Base-by-base conservation (phyloP, 768 basidiomycete genomes). In the Agaricus sinodeliciosus region DNA sequence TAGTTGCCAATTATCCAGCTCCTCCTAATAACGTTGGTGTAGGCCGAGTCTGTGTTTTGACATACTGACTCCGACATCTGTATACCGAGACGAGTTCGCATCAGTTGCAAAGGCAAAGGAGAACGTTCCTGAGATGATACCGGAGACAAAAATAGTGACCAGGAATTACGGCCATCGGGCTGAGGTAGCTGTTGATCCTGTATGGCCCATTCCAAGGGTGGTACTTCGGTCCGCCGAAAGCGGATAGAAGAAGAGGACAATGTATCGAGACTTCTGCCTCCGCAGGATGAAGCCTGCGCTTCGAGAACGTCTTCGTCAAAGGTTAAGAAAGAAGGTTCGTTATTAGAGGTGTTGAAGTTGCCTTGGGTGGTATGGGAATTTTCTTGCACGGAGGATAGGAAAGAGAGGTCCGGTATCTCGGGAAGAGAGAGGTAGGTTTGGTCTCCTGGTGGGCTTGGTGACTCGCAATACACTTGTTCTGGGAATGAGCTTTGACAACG, bases 61-160 rank as follows among this genome's bases (percentile, higher is more conserved):
- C 46, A 36, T 31, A 22, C 52, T 11, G 52, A 48, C 5, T 48
- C 41, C 19, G 55, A 53, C 4, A 44, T 34, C 9, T 49, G 19
- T 12, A 49, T 45, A 46, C 53, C 57, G n/a, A 51, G 49, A 27
- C 61, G 61, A 6, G 56, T 44, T 22, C 51, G 40, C 8, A 49
- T 28, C 46, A 39, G 40, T n/a, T 52, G 37, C 7, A 16, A 16
- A 12, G 16, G 49, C 16, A 61, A 57, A 18, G 53, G 39, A 12
- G 57, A 48, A 43, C 28, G 40, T 3, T 22, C 40, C 11, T 54
- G 51, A 9, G 56, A 54, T 26, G 60, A 48, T n/a, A 52, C 55
- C 43, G 65, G 62, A 12, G 63, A 62, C 37, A 67, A 55, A 5
- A 63, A 62, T 42, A 67, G 62, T 5, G 67, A 66, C 67, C 67